Percentiles rank a stretch among this genome's conserved stretches.
Conservation (phyloP, 208 protist genomes). For the Giardia duodenalis region DNA sequence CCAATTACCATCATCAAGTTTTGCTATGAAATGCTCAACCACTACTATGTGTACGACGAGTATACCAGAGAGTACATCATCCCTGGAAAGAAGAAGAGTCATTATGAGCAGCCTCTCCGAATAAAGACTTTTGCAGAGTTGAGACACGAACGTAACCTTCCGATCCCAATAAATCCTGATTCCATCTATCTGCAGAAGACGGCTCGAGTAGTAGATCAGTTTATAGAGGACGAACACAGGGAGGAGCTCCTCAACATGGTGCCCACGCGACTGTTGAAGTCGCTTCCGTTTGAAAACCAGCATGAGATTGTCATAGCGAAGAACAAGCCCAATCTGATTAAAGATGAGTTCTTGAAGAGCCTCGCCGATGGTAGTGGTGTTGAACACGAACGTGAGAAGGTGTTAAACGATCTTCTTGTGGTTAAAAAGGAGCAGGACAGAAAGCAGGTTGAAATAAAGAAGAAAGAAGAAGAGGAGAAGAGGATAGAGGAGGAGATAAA, state of each 20-base stretch:
- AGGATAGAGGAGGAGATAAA: background rate
- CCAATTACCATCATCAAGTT: conserved; percentile 71
- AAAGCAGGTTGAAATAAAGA: background rate
- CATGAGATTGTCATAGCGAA: background rate
- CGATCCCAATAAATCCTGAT: background rate
- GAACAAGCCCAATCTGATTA: background rate
- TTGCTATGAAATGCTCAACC: conserved; percentile 63
- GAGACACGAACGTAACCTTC: background rate
- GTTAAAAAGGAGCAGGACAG: background rate
- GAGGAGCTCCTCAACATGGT: background rate
- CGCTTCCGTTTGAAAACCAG: background rate
- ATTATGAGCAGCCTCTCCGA: too few relatives aligned
- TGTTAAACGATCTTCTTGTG: background rate
- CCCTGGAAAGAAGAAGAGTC: too few relatives aligned
- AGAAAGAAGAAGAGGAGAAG: background rate
- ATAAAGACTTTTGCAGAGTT: background rate
- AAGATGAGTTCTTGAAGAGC: background rate
- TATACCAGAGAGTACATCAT: too few relatives aligned
- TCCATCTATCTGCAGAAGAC: conserved; percentile 16
- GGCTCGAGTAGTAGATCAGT: background rate
- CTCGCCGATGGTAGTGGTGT: background rate
- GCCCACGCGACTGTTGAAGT: background rate
- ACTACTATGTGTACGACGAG: background rate
- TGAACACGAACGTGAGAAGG: background rate
- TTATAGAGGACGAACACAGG: background rate